Percentiles rank a stretch among this genome's conserved stretches.
phyloP scores from a whole-genome alignment of 805 yeast genomes.

The Ogataea wickerhamii region DNA sequence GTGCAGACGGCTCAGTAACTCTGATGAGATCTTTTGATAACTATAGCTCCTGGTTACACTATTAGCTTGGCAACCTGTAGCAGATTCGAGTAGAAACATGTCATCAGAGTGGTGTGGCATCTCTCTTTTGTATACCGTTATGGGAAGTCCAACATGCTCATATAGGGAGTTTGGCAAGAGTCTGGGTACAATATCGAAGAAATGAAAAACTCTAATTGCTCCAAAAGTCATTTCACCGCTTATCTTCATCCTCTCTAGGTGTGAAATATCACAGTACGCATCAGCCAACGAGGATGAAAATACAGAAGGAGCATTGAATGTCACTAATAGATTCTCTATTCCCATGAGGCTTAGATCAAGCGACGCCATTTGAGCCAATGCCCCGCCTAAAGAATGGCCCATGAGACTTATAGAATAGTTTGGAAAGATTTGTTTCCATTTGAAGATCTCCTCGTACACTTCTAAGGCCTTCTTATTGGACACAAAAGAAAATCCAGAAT shows the following conservation, averaged over 20 bases:
- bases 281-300: slow-evolving; percentile 16
- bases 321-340: slow-evolving; percentile 11
- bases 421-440: slow-evolving; percentile 10
- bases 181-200: slow-evolving; percentile 18
- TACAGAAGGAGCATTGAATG: slow-evolving; percentile 18
- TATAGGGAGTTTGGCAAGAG: slow-evolving; percentile 15
- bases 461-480: slow-evolving; percentile 8
- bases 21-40: background rate
- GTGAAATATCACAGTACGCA: slow-evolving; percentile 6
- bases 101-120: slow-evolving; percentile 13
- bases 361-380: slow-evolving; percentile 58
- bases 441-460: slow-evolving; percentile 13
- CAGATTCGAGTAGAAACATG: slow-evolving; percentile 1
- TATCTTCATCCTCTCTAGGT: background rate
- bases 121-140: slow-evolving; percentile 10
- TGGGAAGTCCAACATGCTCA: slow-evolving; percentile 16
- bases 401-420: slow-evolving; percentile 32
- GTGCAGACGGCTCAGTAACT: background rate
- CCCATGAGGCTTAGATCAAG: slow-evolving; percentile 60
- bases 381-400: slow-evolving; percentile 59
- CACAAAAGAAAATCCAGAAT: slow-evolving; percentile 18
- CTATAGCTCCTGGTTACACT: slow-evolving; percentile 3
- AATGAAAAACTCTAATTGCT: slow-evolving; percentile 16
- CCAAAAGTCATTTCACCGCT: slow-evolving; percentile 3
- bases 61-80: background rate